These are phyloP conservation scores for Acmispon strigosus DNA, from an alignment of 306 rosid genomes.

Conservation along the genomic window DNA sequence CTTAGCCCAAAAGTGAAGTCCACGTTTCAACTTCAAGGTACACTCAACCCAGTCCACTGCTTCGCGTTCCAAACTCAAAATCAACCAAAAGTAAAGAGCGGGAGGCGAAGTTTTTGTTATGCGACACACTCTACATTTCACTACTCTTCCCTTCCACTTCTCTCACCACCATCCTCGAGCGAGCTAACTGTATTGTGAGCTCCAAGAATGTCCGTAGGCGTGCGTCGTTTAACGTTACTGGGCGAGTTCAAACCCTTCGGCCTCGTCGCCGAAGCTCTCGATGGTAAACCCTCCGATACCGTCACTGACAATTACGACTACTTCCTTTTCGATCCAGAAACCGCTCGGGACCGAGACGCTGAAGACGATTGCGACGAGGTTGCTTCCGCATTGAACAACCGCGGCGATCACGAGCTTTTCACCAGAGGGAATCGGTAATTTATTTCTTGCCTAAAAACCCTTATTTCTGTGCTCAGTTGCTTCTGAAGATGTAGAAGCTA, in stretches of 20 bases:
- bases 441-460: background rate
- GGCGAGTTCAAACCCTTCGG: constrained; percentile 98
- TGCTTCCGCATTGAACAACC: constrained; percentile 42
- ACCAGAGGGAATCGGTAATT: constrained; percentile 69
- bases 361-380: constrained; percentile 44
- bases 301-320: constrained; percentile 65
- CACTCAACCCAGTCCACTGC: background rate
- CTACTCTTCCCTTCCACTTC: background rate
- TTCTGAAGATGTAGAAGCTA: background rate
- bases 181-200: background rate
- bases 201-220: constrained; percentile 49
- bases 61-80: constrained; percentile 9
- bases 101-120: background rate
- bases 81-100: constrained; percentile 24
- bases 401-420: constrained; percentile 85
- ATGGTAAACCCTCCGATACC: constrained; percentile 59
- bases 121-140: background rate
- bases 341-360: constrained; percentile 52
- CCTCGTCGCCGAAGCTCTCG: constrained; percentile 87
- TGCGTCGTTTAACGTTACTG: constrained; percentile 64
- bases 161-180: background rate
- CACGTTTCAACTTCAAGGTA: background rate
- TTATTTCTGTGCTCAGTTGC: constrained; percentile 3
- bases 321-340: constrained; percentile 78
- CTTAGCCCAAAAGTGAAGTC: no score